Evolutionary conservation across 1,284 basidiomycete genomes (phyloP).

Genomic region (Puccinia polysora): DNA sequence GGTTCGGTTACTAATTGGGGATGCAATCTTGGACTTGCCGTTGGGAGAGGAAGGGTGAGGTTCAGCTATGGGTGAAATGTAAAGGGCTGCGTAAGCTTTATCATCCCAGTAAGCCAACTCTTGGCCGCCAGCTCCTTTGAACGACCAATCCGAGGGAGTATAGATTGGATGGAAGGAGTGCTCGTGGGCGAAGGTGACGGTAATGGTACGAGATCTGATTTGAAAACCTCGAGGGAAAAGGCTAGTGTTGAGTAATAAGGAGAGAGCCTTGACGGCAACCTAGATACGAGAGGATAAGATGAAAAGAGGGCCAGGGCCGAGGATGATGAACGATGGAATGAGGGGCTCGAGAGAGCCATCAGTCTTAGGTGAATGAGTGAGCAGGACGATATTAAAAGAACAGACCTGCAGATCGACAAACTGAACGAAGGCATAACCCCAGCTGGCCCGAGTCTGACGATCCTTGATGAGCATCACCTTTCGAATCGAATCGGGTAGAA

Average conservation of each 20-base stretch:
- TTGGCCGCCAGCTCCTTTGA: constrained; percentile 45
- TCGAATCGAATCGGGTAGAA: constrained; percentile 69
- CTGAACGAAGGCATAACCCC: constrained; percentile 88
- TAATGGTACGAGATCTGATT: constrained; percentile 46
- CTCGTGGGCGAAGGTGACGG: constrained; percentile 48
- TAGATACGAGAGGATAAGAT: constrained; percentile 22
- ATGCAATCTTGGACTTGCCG: constrained; percentile 6
- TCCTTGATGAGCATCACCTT: constrained; percentile 81
- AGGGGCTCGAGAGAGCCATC: not conserved
- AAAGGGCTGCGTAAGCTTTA: constrained; percentile 47
- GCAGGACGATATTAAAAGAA: constrained; percentile 33
- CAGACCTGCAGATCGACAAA: constrained; percentile 73
- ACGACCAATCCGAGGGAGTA: constrained; percentile 47
- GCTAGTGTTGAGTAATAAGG: constrained; percentile 45
- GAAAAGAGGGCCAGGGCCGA: constrained; percentile 33
- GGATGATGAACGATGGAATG: not conserved
- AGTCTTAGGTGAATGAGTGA: not conserved
- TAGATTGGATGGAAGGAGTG: constrained; percentile 50
- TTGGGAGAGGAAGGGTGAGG: constrained; percentile 28
- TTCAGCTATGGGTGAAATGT: constrained; percentile 24
- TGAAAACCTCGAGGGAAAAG: constrained; percentile 48
- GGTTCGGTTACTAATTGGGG: constrained; percentile 6
- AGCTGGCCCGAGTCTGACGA: constrained; percentile 71
- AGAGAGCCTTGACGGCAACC: constrained; percentile 47
- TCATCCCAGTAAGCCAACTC: constrained; percentile 50